These are phyloP conservation scores for Verticillium dahliae DNA, from an alignment of 2,329 filamentous ascomycete species.

Conservation along the genomic window DNA sequence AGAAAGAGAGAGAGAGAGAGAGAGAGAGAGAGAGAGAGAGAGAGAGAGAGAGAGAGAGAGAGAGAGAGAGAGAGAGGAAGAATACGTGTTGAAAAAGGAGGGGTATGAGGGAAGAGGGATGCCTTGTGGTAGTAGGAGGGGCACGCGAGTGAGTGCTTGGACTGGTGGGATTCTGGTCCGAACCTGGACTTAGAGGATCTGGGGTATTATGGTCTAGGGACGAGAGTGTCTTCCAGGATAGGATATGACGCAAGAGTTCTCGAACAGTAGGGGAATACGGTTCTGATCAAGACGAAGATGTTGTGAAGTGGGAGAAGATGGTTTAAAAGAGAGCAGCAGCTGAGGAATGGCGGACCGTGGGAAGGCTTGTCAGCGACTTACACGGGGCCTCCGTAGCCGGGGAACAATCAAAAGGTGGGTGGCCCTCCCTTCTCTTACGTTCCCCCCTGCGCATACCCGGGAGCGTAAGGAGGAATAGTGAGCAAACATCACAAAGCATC, in stretches of 20 bases:
- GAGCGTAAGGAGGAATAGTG: neutral
- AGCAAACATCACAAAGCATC: slow-evolving; percentile 12
- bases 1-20: too few relatives aligned
- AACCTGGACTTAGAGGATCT: neutral
- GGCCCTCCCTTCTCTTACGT: neutral
- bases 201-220: neutral
- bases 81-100: neutral
- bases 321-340: slow-evolving; percentile 8
- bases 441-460: neutral
- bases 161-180: neutral
- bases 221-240: slow-evolving; percentile 1
- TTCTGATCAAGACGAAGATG: slow-evolving; percentile 1
- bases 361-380: slow-evolving; percentile 5
- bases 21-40: too few relatives aligned
- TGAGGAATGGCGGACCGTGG: neutral
- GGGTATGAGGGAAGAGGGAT: neutral
- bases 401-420: slow-evolving; percentile 4
- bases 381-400: slow-evolving; percentile 8
- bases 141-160: neutral
- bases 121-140: neutral
- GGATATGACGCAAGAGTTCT: slow-evolving; percentile 11
- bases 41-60: too few relatives aligned
- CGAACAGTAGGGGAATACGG: neutral
- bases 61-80: neutral
- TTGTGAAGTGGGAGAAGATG: slow-evolving; percentile 1